These are phyloP conservation scores for Zelopaecilomyces penicillatus DNA, from an alignment of 2,329 filamentous ascomycete genomes.

Conservation along the genomic window DNA sequence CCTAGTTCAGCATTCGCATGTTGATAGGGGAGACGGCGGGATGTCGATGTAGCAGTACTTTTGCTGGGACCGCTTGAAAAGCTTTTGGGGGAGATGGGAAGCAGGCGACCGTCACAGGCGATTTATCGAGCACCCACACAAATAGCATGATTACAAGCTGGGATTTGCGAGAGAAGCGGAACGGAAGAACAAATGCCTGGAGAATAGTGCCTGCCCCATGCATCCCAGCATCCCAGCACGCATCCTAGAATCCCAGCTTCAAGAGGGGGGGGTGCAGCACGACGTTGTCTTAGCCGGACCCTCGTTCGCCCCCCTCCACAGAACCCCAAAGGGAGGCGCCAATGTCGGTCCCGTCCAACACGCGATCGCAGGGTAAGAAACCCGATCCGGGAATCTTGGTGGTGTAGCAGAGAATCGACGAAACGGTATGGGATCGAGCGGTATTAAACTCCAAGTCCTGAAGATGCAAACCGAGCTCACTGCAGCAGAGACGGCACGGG, in stretches of 20 bases:
- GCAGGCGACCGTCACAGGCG: neutral
- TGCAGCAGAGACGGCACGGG: slow-evolving; percentile 3
- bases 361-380: no score
- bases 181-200: slow-evolving; percentile 5
- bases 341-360: no score
- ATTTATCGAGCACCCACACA: slow-evolving; percentile 2
- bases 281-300: no score
- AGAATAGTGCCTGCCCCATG: neutral
- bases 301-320: no score
- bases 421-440: slow-evolving; percentile 8
- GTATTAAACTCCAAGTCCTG: neutral
- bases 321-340: no score
- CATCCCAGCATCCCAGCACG: no score
- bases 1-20: no score
- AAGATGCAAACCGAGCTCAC: neutral
- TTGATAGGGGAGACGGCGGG: no score
- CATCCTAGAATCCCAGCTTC: no score
- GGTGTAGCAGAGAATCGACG: slow-evolving; percentile 4
- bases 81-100: neutral
- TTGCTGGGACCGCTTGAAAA: neutral
- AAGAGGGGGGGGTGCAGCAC: no score
- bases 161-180: slow-evolving; percentile 1
- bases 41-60: neutral
- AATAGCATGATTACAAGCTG: slow-evolving; percentile 6
- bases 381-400: no score